Evolutionary conservation across 2,329 filamentous ascomycete species (phyloP), one percentile per base, ranked within the genome.

Genomic region (Neonectria faginata): DNA sequence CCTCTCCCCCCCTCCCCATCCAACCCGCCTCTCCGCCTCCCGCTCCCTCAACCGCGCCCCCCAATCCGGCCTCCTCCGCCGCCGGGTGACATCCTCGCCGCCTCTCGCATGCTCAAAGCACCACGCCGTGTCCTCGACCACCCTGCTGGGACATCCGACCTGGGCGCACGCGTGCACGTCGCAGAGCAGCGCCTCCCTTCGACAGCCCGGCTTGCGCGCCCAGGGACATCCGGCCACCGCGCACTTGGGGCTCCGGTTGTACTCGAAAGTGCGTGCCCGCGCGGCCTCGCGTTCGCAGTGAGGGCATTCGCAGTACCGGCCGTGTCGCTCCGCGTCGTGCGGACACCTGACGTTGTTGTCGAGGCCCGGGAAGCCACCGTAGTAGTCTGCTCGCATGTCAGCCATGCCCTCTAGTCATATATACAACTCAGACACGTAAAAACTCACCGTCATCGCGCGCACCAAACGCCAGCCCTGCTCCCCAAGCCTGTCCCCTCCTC

Each of bases 361-460:
- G 25, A 53, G 56, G 55, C 61, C 64, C 9, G 50, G 66, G 4
- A 64, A 70, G 25, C 53, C 12, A 16, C 25, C 61, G 27, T 60
- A 57, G n/a, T 60, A 39, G 47, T 61, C 64, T 64, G 16, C 22
- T 14, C 3, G n/a, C 27, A 44, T 10, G 18, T 72, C 48, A 67
- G 57, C 14, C 48, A 27, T 27, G 12, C 5, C 31, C 27, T 18
- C 20, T 12, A 12, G 5, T 20, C 7, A 11, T 25, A 9, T 33
- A 9, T 25, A 8, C 25, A 5, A 25, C 2, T n/a, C 5, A 25
- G 27, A n/a, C 11, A n/a, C 16, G 16, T 31, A 10, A 29, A 10
- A 29, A 70, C 74, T 67, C 58, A 76, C 75, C 60, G 47, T 73
- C 69, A 47, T 73, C 70, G 48, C 69, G 71, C 31, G 64, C 33